Conservation (phyloP, 2,329 filamentous ascomycete species). For the Emericellopsis cladophorae region DNA sequence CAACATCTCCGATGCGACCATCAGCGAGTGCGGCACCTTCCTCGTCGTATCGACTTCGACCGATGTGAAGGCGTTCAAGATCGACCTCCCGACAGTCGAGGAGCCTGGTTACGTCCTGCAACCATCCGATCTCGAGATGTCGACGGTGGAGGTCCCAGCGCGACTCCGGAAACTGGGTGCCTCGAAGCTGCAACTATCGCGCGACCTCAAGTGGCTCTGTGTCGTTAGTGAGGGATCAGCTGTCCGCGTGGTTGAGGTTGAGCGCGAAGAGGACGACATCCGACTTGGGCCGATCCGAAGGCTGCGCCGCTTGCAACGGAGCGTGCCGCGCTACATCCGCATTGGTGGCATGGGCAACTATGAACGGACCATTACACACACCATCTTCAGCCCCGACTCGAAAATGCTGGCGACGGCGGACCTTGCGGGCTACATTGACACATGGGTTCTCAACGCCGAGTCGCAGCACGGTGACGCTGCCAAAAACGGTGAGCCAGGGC, state of each 20-base stretch:
- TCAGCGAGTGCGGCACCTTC: constrained; percentile 59
- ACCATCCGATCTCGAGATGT: constrained; percentile 51
- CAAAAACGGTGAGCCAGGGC: constrained; percentile 10
- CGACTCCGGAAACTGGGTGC: constrained; percentile 50
- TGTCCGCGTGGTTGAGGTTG: constrained; percentile 31
- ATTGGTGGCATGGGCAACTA: constrained; percentile 64
- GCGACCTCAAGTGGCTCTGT: constrained; percentile 57
- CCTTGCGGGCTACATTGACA: constrained; percentile 75
- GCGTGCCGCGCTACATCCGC: constrained; percentile 38
- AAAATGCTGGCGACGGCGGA: constrained; percentile 69
- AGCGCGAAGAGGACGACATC: constrained; percentile 8
- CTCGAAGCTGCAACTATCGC: constrained; percentile 55
- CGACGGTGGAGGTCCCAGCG: constrained; percentile 52
- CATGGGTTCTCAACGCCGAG: constrained; percentile 50
- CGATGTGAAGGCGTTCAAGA: constrained; percentile 64
- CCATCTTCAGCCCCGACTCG: constrained; percentile 71
- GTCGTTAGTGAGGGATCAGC: constrained; percentile 49
- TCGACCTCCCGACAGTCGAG: constrained; percentile 24
- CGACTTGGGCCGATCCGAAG: constrained; percentile 25
- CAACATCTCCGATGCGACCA: constrained; percentile 63
- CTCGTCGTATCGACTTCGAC: constrained; percentile 65
- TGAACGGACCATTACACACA: constrained; percentile 59
- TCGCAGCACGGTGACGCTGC: constrained; percentile 23
- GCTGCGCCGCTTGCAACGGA: constrained; percentile 38
- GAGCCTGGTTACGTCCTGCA: constrained; percentile 11